A percentile compares a stretch with the other conserved stretches of the same genome.
Evolutionary conservation across 176 grass and related monocot genomes (phyloP).

Genomic region (Elaeis guineensis): DNA sequence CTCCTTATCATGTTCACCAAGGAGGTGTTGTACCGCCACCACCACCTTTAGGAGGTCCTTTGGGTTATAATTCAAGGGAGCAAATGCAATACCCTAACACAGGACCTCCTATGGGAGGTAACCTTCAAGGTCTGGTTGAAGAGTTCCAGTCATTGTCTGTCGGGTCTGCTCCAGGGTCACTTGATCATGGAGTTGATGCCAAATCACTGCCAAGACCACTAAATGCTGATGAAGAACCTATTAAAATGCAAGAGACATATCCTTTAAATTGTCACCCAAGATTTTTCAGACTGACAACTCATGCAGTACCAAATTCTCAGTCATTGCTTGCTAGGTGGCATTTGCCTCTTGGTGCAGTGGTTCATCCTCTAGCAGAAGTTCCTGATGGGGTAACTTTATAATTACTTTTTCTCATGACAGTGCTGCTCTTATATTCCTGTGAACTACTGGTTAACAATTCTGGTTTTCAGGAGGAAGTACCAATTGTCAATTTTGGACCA

Average conservation of each 20-base stretch:
- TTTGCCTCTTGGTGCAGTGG: slow-evolving; percentile 81
- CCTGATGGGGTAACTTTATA: slow-evolving; percentile 80
- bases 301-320: slow-evolving; percentile 74
- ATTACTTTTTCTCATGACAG: no score
- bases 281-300: slow-evolving; percentile 85
- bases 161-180: slow-evolving; percentile 57
- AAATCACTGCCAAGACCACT: slow-evolving; percentile 78
- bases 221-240: slow-evolving; percentile 58
- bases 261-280: slow-evolving; percentile 82
- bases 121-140: slow-evolving; percentile 60
- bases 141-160: slow-evolving; percentile 89
- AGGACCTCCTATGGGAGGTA: slow-evolving; percentile 41
- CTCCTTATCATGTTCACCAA: slow-evolving; percentile 9
- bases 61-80: slow-evolving; percentile 24
- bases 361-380: slow-evolving; percentile 73
- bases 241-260: slow-evolving; percentile 49
- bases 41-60: slow-evolving; percentile 23
- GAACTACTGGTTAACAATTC: no score
- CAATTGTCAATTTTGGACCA: slow-evolving; percentile 73
- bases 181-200: slow-evolving; percentile 58
- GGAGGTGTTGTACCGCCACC: slow-evolving; percentile 28
- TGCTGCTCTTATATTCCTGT: no score
- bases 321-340: slow-evolving; percentile 88
- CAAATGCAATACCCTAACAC: slow-evolving; percentile 33
- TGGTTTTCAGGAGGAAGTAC: slow-evolving; percentile 67